A percentile compares a stretch with the other conserved stretches of the same genome.
Evolutionary conservation across 345 rosid species (phyloP).

Genomic region (Populus alba): DNA sequence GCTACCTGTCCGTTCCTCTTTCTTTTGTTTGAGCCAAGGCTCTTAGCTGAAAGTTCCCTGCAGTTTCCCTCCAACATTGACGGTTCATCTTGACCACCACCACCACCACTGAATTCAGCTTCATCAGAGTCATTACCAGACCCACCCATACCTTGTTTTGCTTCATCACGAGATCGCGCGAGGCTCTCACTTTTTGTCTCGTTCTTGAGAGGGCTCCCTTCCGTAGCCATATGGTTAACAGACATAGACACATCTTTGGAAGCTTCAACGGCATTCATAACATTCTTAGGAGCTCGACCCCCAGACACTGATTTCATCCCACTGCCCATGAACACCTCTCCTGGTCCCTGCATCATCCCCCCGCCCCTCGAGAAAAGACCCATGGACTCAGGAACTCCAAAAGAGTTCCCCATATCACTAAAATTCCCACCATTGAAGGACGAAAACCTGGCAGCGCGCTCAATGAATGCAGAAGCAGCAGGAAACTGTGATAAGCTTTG

Average conservation of each 20-base stretch:
- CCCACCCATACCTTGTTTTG: slow-evolving; percentile 54
- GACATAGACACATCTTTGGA: slow-evolving; percentile 48
- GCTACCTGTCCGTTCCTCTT: slow-evolving; percentile 68
- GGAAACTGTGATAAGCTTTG: slow-evolving; percentile 81
- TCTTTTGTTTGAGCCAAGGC: slow-evolving; percentile 62
- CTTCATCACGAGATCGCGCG: slow-evolving; percentile 51
- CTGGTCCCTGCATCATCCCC: slow-evolving; percentile 55
- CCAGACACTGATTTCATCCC: slow-evolving; percentile 36
- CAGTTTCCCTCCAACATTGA: slow-evolving; percentile 44
- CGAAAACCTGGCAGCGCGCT: slow-evolving; percentile 94
- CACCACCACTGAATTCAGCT: slow-evolving; percentile 70
- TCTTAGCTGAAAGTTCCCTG: slow-evolving; percentile 51
- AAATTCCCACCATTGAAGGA: slow-evolving; percentile 73
- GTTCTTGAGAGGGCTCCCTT: slow-evolving; percentile 44
- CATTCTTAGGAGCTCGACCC: slow-evolving; percentile 45
- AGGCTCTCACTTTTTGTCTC: slow-evolving; percentile 43
- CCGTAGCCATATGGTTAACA: slow-evolving; percentile 35
- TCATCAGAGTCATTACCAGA: slow-evolving; percentile 80
- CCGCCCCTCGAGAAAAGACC: slow-evolving; percentile 51
- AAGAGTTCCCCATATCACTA: slow-evolving; percentile 62
- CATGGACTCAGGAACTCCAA: slow-evolving; percentile 54
- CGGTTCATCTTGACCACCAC: slow-evolving; percentile 46
- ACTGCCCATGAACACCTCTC: slow-evolving; percentile 33
- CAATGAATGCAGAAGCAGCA: slow-evolving; percentile 83
- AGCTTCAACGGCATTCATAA: slow-evolving; percentile 44